Evolutionary conservation across 768 basidiomycete species (phyloP), one percentile per base, ranked within the genome.

Genomic region (Xanthoconium stramineum): DNA sequence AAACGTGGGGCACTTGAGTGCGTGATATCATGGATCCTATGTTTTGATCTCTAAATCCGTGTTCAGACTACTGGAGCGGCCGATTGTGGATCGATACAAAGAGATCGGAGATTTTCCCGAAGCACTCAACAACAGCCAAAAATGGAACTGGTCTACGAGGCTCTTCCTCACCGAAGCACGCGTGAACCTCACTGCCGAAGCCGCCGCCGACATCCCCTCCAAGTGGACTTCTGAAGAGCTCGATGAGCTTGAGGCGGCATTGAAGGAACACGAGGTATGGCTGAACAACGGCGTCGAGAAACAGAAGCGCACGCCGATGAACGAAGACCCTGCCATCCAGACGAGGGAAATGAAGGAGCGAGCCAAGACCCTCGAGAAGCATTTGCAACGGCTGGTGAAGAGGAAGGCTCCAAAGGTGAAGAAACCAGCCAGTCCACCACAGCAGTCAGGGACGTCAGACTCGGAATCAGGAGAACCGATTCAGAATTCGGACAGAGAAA

Each of bases 161-260:
- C 70, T 90, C n/a, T 99, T 98, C 86, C 80, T 97, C 30, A 74
- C 78, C 1, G 89, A 93, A 51, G 94, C 95, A 24, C 78, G 78
- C 7, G 68, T 78, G 55, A 95, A 96, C 70, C 73, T 89, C 43
- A 91, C 91, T 3, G 72, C 74, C 4, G 89, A 90, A 61, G 73
- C 78, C 14, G 77, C 78, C 11, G 79, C 77, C 0, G 86, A 79
- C 6, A 72, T 84, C 8, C 84, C 83, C 0, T 85, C 88, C 0
- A 91, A 89, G 67, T 97, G 89, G 84, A 94, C 94, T 1, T 69
- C 76, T 15, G 89, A 86, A n/a, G 97, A 99, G 69, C 79, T 98
- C 15, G 86, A 88, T 53, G 77, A 68, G 3, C 84, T 98, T 17
- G 88, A 94, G 72, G 83, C 78, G 67, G 78, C 84, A 54, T 75